phyloP scores from a whole-genome alignment of 139 green algal genomes.

The Nannochloris sp. region DNA sequence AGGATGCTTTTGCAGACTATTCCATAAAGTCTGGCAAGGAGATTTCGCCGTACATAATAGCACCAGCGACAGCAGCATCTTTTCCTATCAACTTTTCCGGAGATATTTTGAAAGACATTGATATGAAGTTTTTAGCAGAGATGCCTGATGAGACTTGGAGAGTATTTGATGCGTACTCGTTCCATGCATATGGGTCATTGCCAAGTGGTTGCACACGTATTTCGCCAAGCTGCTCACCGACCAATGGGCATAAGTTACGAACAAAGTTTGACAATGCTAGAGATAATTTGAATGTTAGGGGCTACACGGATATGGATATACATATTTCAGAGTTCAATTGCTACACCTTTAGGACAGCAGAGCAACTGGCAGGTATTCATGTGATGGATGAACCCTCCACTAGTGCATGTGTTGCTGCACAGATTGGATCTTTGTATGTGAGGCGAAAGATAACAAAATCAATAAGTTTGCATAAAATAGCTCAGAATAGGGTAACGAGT shows the following conservation, averaged over 20 bases:
- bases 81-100: neutral
- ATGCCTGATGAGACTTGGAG: neutral
- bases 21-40: neutral
- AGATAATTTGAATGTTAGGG: neutral
- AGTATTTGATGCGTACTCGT: neutral
- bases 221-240: neutral
- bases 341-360: neutral
- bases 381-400: neutral
- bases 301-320: conserved; percentile 1
- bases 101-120: neutral
- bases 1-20: conserved; percentile 5
- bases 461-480: neutral
- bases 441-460: neutral
- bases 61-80: neutral
- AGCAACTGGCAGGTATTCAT: neutral
- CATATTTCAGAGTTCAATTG: conserved; percentile 2
- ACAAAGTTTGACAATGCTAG: neutral
- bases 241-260: neutral
- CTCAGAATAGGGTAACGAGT: neutral
- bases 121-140: neutral
- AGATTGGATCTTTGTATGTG: neutral
- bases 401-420: neutral
- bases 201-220: neutral
- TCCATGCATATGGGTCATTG: conserved; percentile 1
- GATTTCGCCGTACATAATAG: neutral